These are phyloP conservation scores for Colletotrichum gloeosporioides DNA, from an alignment of 2,329 filamentous ascomycete species.

Conservation along the genomic window DNA sequence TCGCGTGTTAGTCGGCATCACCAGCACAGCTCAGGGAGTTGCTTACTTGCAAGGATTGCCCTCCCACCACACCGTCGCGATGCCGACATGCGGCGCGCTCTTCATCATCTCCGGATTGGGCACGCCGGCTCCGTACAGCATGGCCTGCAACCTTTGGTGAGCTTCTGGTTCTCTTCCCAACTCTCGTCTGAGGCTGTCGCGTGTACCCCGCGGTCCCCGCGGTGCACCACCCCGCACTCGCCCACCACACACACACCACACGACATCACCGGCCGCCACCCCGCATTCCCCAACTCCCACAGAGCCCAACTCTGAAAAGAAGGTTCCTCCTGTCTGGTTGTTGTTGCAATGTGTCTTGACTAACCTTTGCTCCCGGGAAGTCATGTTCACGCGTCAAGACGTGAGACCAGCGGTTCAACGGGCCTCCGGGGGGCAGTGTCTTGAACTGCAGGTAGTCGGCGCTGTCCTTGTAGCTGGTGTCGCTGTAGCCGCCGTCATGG, in stretches of 20 bases:
- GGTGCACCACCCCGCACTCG: background rate
- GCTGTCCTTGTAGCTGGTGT: slow-evolving; percentile 47
- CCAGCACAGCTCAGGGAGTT: background rate
- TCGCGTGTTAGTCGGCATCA: background rate
- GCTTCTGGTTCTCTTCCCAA: background rate
- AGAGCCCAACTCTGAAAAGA: background rate
- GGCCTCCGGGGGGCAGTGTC: slow-evolving; percentile 54
- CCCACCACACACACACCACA: background rate
- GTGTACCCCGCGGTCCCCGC: slow-evolving; percentile 17
- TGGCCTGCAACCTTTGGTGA: slow-evolving; percentile 63
- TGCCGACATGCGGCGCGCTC: slow-evolving; percentile 86
- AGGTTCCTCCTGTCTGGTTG: background rate
- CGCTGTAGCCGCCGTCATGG: background rate
- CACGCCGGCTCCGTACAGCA: slow-evolving; percentile 93
- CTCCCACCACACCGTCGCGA: slow-evolving; percentile 96
- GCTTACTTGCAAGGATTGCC: slow-evolving; percentile 93
- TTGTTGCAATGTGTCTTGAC: slow-evolving; percentile 7
- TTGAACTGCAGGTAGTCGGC: slow-evolving; percentile 60
- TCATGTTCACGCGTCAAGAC: slow-evolving; percentile 85
- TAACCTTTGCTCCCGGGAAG: slow-evolving; percentile 87
- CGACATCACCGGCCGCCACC: background rate
- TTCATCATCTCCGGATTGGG: slow-evolving; percentile 86
- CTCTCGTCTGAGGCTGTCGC: background rate
- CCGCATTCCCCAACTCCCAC: slow-evolving; percentile 12
- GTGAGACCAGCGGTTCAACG: slow-evolving; percentile 85